A percentile compares a stretch with the other conserved stretches of the same genome.
Evolutionary conservation across 1,139 yeast species (phyloP).

Genomic region (Pichia norvegensis): DNA sequence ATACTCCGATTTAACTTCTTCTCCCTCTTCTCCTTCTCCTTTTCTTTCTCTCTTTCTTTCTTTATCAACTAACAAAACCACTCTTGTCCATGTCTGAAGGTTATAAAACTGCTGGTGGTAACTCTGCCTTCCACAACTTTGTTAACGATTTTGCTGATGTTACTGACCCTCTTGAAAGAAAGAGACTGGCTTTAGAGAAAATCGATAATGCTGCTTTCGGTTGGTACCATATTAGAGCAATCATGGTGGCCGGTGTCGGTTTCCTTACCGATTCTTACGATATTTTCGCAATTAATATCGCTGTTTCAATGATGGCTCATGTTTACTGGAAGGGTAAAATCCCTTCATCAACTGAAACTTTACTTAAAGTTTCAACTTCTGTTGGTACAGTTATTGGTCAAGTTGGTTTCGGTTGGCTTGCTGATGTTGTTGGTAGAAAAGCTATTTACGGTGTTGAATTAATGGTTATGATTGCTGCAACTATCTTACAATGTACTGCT

Average conservation of each 20-base stretch:
- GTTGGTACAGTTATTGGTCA: conserved; percentile 95
- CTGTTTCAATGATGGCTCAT: conserved; percentile 63
- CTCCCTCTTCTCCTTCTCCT: neutral
- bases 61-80: neutral
- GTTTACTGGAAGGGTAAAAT: conserved; percentile 67
- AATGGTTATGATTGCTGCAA: conserved; percentile 74
- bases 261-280: conserved; percentile 90
- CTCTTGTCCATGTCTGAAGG: neutral
- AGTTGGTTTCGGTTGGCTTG: conserved; percentile 74
- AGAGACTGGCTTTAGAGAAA: conserved; percentile 81
- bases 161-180: conserved; percentile 82
- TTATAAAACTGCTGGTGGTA: conserved; percentile 59
- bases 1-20: neutral
- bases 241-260: conserved; percentile 89
- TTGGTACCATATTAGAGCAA: conserved; percentile 84
- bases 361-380: conserved; percentile 80
- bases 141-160: conserved; percentile 77
- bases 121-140: conserved; percentile 84
- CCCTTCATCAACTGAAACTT: conserved; percentile 63
- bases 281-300: conserved; percentile 82
- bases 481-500: conserved; percentile 63
- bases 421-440: conserved; percentile 84
- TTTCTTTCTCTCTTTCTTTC: neutral
- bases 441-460: conserved; percentile 82
- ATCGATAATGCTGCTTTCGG: conserved; percentile 81